Conservation (phyloP, 129 eudicot species). For the Lonicera japonica region DNA sequence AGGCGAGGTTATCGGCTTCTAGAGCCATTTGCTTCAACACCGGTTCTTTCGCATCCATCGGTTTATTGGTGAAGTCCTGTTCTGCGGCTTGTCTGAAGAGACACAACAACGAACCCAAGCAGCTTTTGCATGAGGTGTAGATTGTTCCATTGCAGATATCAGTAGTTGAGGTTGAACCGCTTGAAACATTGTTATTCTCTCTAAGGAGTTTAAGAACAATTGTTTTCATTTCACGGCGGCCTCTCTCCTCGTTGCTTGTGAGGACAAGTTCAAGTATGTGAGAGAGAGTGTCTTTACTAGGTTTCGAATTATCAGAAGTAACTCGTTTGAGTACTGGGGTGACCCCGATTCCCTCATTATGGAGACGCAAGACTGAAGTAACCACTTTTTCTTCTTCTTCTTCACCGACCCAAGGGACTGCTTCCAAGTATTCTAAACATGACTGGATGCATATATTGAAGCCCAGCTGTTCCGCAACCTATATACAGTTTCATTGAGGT, state of each 20-base stretch:
- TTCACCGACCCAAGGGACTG: conserved; percentile 98
- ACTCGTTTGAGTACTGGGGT: conserved; percentile 85
- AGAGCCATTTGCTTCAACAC: conserved; percentile 54
- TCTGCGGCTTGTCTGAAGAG: conserved; percentile 59
- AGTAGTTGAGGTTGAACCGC: conserved; percentile 34
- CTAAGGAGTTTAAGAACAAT: conserved; percentile 68
- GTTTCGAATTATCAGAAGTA: conserved; percentile 52
- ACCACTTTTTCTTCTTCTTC: conserved; percentile 96
- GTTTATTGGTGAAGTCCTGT: conserved; percentile 32
- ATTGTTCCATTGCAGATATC: conserved; percentile 61
- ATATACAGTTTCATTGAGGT: conserved; percentile 12
- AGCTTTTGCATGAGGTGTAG: conserved; percentile 51
- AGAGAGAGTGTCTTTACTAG: conserved; percentile 76
- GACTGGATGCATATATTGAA: conserved; percentile 65
- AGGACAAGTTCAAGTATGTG: conserved; percentile 83
- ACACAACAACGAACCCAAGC: conserved; percentile 42
- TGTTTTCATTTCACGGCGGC: conserved; percentile 90
- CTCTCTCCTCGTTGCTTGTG: conserved; percentile 74
- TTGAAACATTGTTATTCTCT: conserved; percentile 53
- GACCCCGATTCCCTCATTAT: conserved; percentile 54
- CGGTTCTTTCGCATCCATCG: conserved; percentile 38
- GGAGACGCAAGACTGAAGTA: conserved; percentile 59
- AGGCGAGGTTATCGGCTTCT: conserved; percentile 76
- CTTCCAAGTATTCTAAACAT: conserved; percentile 85
- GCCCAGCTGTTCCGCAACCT: conserved; percentile 85